Percentiles rank a stretch among this genome's conserved stretches.
phyloP scores from a whole-genome alignment of 148 eudicot species.

The Silene uniflora region DNA sequence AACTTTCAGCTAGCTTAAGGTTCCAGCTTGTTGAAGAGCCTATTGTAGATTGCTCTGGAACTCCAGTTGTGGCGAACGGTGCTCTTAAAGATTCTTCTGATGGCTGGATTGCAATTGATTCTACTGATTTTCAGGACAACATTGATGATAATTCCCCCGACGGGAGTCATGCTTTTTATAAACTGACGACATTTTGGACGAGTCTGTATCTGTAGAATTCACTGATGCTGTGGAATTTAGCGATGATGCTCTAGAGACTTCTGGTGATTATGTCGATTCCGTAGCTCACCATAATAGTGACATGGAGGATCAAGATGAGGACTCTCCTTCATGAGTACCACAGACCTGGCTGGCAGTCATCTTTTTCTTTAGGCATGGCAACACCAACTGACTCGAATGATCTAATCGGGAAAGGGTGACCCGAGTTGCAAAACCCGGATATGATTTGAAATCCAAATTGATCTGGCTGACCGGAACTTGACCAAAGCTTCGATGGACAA shows the following conservation, averaged over 20 bases:
- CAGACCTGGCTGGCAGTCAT: no score
- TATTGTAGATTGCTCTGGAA: conserved; percentile 23
- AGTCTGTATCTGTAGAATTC: conserved; percentile 13
- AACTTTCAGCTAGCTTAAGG: conserved; percentile 9
- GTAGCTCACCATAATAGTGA: background rate
- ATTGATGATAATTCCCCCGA: conserved; percentile 18
- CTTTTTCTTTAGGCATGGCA: no score
- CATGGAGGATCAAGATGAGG: background rate
- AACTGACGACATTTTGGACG: conserved; percentile 13
- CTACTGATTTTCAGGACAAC: conserved; percentile 13
- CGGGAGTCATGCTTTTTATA: background rate
- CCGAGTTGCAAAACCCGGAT: no score
- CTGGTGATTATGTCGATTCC: background rate
- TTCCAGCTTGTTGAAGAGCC: conserved; percentile 30
- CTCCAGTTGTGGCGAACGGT: conserved; percentile 25
- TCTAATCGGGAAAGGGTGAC: no score
- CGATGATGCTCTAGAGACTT: background rate
- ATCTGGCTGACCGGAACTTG: no score
- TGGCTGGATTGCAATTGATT: conserved; percentile 28
- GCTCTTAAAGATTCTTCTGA: conserved; percentile 33
- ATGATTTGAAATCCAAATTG: no score
- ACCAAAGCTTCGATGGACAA: no score
- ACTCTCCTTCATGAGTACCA: conserved; percentile 3
- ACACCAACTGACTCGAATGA: no score
- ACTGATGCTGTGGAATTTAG: background rate